phyloP scores from a whole-genome alignment of 2,329 filamentous ascomycete genomes.

The Botryosphaeria dothidea region DNA sequence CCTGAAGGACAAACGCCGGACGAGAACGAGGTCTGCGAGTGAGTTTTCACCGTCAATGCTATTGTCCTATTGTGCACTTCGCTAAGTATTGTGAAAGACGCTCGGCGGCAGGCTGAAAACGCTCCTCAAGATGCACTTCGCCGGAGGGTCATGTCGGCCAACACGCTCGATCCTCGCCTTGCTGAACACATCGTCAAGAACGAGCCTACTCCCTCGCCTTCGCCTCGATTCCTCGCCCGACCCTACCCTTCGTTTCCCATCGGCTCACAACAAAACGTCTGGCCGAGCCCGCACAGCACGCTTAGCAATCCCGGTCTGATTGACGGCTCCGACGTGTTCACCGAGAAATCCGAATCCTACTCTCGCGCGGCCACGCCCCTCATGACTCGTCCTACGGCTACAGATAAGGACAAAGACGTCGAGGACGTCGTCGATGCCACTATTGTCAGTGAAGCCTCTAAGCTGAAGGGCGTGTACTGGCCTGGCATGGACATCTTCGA shows the following conservation, averaged over 20 bases:
- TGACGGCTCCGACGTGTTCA: constrained; percentile 9
- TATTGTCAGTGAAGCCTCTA: constrained; percentile 41
- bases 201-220: constrained; percentile 34
- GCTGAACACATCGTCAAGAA: constrained; percentile 38
- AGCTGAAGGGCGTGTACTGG: constrained; percentile 72
- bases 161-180: constrained; percentile 36
- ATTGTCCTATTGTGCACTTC: not conserved
- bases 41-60: not conserved
- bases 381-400: not conserved
- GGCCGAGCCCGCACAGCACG: constrained; percentile 26
- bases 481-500: constrained; percentile 83
- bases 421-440: not conserved
- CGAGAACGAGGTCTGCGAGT: constrained; percentile 32
- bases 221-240: constrained; percentile 29
- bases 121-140: not conserved
- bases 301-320: not conserved
- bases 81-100: not conserved
- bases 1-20: constrained; percentile 70
- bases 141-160: constrained; percentile 24
- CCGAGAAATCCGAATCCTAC: not conserved
- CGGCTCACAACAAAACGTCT: constrained; percentile 41
- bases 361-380: constrained; percentile 1
- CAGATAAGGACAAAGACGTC: not conserved
- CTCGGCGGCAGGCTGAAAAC: constrained; percentile 1
- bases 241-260: constrained; percentile 32